A percentile compares a stretch with the other conserved stretches of the same genome.
These are phyloP conservation scores for Solanum chiquidenum DNA, from an alignment of 257 asterid species.

Conservation along the genomic window DNA sequence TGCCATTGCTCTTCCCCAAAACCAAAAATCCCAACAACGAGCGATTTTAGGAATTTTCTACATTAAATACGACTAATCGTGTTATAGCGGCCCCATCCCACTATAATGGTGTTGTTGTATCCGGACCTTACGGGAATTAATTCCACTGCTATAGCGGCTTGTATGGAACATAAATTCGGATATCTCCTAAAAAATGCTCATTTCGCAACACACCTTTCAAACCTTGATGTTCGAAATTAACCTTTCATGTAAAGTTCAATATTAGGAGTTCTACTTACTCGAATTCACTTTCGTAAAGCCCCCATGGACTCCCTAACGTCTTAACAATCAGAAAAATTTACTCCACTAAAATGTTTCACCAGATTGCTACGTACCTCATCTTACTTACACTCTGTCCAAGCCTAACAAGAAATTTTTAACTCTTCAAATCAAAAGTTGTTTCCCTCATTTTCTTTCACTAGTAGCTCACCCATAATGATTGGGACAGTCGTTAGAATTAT, in stretches of 20 bases:
- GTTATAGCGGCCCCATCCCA: too few relatives aligned
- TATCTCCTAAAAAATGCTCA: neutral
- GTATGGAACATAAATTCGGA: too few relatives aligned
- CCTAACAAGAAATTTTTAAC: neutral
- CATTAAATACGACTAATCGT: too few relatives aligned
- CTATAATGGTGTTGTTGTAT: neutral
- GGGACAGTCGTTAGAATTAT: neutral
- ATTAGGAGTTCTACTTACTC: neutral
- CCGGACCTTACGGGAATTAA: too few relatives aligned
- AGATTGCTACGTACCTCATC: neutral
- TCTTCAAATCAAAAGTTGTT: neutral
- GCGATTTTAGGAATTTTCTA: too few relatives aligned
- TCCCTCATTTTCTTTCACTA: neutral
- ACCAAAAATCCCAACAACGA: too few relatives aligned
- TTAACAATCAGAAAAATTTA: too few relatives aligned
- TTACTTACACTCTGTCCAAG: neutral
- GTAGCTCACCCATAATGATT: neutral
- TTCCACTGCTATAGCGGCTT: neutral
- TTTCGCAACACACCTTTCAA: neutral
- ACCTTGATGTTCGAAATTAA: neutral
- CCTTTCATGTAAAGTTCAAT: neutral
- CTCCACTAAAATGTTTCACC: neutral
- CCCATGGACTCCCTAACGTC: neutral
- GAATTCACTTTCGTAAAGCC: neutral
- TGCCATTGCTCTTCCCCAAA: too few relatives aligned